Base-by-base conservation (phyloP, 208 protist genomes). In the Leishmania braziliensis region DNA sequence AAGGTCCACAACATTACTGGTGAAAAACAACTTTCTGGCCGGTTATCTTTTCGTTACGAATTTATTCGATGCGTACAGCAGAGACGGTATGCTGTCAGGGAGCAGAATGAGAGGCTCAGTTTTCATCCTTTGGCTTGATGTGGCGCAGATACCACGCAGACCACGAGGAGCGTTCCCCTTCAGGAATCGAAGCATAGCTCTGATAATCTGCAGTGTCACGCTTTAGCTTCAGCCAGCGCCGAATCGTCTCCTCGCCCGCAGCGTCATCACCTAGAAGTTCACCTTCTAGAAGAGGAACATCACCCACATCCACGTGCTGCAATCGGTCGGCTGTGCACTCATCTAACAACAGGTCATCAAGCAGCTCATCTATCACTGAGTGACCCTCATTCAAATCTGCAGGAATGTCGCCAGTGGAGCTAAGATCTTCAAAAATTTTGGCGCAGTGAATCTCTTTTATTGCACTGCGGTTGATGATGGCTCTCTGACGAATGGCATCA, bases 81-180 rank as follows among this genome's bases (percentile, higher is more conserved):
- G 71, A 53, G 10, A 68, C 58, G 20, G 50, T 20, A 9, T 12
- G 48, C 26, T 77, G 2, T 2, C 20, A 8, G 29, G 46, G 29
- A 4, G n/a, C 18, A 63, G 2, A 43, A 51, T 75, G 16, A n/a
- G 26, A 18, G 56, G 51, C 23, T 80, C 48, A 84, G 10, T 71
- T 58, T 54, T 39, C 80, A 5, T 80, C 76, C 68, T 84, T 70
- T 6, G 83, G 62, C 58, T 89, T 88, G 16, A 94, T 76, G 76
- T 95, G 88, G 46, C 92, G 89, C 65, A 95, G 77, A 85, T 95
- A 95, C 92, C 92, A 95, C 6, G 92, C 92, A 23, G 92, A 95
- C 89, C 90, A 95, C 18, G 71, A 70, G 29, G 79, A 93, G 20
- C 89, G 90, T 62, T 95, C 92, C 46, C 79, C 82, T 72, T 90